A percentile compares a stretch with the other conserved stretches of the same genome.
Evolutionary conservation across 2,329 filamentous ascomycete genomes (phyloP).

Genomic region (Acrodontium crateriforme): DNA sequence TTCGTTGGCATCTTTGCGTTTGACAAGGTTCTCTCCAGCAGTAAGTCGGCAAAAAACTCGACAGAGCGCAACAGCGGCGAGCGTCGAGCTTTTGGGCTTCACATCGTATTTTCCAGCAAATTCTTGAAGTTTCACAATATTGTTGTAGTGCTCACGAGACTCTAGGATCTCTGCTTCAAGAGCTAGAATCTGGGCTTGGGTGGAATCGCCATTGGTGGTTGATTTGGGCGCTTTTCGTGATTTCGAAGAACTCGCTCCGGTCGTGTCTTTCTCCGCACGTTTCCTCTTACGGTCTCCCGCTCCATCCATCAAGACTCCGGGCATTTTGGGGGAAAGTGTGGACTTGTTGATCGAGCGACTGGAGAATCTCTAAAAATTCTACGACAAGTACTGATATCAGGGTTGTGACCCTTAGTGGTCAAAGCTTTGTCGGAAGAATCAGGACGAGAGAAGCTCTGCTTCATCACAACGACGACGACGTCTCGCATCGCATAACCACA

Average conservation of each 20-base stretch:
- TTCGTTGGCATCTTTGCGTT: constrained; percentile 51
- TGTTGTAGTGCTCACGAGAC: constrained; percentile 84
- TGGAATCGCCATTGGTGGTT: constrained; percentile 26
- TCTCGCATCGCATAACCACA: constrained; percentile 33
- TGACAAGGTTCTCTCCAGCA: constrained; percentile 55
- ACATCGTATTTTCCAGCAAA: constrained; percentile 39
- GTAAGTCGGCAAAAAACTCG: constrained; percentile 74
- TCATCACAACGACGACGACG: constrained; percentile 1
- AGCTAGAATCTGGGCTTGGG: constrained; percentile 52
- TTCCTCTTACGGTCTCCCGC: constrained; percentile 31
- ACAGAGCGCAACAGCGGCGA: constrained; percentile 69
- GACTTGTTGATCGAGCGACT: too few relatives aligned
- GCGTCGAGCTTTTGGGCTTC: constrained; percentile 31
- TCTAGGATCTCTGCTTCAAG: constrained; percentile 72
- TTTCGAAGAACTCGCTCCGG: constrained; percentile 16
- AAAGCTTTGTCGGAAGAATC: constrained; percentile 2
- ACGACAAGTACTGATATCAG: neutral
- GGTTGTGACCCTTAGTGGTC: neutral
- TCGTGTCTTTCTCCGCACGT: constrained; percentile 15
- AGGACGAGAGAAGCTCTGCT: constrained; percentile 2
- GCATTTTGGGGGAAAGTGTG: too few relatives aligned
- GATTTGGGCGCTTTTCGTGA: constrained; percentile 25
- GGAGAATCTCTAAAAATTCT: constrained; percentile 2
- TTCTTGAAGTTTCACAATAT: constrained; percentile 59
- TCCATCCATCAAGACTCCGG: constrained; percentile 15